Conservation (phyloP, 345 rosid species). For the Euclidium syriacum region DNA sequence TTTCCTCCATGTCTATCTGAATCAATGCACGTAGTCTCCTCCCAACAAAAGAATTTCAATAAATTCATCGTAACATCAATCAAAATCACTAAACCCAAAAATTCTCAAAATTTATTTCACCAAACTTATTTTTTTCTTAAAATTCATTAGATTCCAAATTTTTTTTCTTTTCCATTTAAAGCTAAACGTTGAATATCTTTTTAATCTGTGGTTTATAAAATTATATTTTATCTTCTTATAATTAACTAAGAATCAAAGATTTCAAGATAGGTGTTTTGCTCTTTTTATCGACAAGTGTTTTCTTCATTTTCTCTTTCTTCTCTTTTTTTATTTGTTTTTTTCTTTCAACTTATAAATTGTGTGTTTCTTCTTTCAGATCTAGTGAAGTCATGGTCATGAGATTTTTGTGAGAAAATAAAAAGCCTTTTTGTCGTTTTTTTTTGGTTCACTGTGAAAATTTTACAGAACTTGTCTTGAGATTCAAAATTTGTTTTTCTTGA, state of each 20-base stretch:
- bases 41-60: background rate
- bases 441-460: background rate
- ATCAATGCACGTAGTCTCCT: constrained; percentile 25
- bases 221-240: too few relatives aligned
- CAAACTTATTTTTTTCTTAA: background rate
- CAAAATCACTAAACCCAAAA: background rate
- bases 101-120: background rate
- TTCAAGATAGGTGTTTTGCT: constrained; percentile 24
- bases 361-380: too few relatives aligned
- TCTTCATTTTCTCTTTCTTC: background rate
- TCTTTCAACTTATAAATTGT: too few relatives aligned
- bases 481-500: background rate
- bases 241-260: too few relatives aligned
- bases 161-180: background rate
- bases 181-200: background rate
- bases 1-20: constrained; percentile 24
- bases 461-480: constrained; percentile 7
- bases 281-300: constrained; percentile 26
- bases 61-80: background rate
- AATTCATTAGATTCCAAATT: background rate
- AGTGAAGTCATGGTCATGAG: constrained; percentile 13
- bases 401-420: constrained; percentile 13
- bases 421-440: constrained; percentile 14
- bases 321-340: background rate
- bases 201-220: too few relatives aligned